These are phyloP conservation scores for Cladophialophora yegresii DNA, from an alignment of 2,329 filamentous ascomycete species.

Conservation along the genomic window DNA sequence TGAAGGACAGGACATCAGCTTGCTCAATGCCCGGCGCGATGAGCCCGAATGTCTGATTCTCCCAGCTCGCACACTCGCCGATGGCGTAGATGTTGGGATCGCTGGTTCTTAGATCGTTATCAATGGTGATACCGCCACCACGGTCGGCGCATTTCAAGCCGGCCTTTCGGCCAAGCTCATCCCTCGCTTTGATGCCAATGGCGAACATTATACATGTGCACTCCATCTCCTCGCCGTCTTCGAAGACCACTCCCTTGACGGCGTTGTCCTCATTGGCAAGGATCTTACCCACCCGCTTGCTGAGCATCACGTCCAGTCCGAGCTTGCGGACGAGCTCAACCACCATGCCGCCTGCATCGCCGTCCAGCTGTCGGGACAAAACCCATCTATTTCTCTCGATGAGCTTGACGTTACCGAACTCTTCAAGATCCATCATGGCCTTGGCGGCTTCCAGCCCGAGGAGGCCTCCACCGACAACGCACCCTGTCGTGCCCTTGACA, in stretches of 20 bases:
- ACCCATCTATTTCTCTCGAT: conserved; percentile 85
- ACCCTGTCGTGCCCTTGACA: conserved; percentile 68
- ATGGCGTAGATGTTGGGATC: conserved; percentile 76
- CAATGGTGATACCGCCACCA: conserved; percentile 74
- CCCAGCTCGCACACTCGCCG: conserved; percentile 88
- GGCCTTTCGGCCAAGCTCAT: conserved; percentile 70
- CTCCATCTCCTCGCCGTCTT: conserved; percentile 74
- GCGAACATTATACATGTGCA: conserved; percentile 87
- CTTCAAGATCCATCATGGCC: conserved; percentile 82
- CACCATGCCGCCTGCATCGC: conserved; percentile 77
- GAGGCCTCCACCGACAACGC: conserved; percentile 80
- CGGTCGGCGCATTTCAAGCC: conserved; percentile 72
- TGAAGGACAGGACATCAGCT: conserved; percentile 89
- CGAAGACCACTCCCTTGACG: conserved; percentile 74
- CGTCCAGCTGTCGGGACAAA: conserved; percentile 76
- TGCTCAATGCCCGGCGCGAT: conserved; percentile 90
- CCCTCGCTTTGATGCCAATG: conserved; percentile 78
- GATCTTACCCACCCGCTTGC: conserved; percentile 72
- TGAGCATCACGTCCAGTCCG: conserved; percentile 77
- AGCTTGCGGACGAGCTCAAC: conserved; percentile 77
- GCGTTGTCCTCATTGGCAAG: conserved; percentile 66
- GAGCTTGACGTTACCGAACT: conserved; percentile 72
- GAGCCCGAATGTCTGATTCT: conserved; percentile 81
- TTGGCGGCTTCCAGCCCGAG: conserved; percentile 87
- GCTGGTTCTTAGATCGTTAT: conserved; percentile 67